Evolutionary conservation across 768 basidiomycete species (phyloP).

Genomic region (Punctularia strigosozonata): DNA sequence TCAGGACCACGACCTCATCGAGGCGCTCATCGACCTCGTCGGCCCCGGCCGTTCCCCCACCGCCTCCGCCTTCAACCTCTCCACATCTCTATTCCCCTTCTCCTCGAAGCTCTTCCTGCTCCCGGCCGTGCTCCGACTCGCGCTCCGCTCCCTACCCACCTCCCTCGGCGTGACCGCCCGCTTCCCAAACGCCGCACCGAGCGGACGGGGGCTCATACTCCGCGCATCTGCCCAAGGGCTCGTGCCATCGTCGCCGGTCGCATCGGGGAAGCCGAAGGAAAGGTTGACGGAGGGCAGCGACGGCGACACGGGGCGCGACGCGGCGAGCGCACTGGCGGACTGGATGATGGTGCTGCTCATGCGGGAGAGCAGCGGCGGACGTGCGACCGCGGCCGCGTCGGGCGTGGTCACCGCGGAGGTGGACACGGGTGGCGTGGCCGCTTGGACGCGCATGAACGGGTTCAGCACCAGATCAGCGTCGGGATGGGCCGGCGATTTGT

Average conservation of each 20-base stretch:
- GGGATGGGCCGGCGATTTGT: too few species aligned
- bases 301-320: background rate
- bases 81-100: background rate
- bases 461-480: too few species aligned
- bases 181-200: background rate
- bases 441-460: too few species aligned
- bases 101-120: background rate
- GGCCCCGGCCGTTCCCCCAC: background rate
- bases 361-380: background rate
- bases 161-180: background rate
- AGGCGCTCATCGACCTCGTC: conserved; percentile 61
- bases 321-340: background rate
- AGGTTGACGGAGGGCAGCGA: background rate
- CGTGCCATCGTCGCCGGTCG: background rate
- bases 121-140: background rate
- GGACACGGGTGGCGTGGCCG: background rate
- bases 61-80: background rate
- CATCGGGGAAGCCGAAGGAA: background rate
- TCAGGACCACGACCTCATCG: conserved; percentile 73
- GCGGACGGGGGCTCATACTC: background rate
- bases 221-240: background rate
- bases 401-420: background rate
- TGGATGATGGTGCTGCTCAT: background rate
- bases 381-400: background rate
- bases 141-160: background rate